Evolutionary conservation across 2,329 filamentous ascomycete genomes (phyloP).

Genomic region (Calonectria fujianensis): DNA sequence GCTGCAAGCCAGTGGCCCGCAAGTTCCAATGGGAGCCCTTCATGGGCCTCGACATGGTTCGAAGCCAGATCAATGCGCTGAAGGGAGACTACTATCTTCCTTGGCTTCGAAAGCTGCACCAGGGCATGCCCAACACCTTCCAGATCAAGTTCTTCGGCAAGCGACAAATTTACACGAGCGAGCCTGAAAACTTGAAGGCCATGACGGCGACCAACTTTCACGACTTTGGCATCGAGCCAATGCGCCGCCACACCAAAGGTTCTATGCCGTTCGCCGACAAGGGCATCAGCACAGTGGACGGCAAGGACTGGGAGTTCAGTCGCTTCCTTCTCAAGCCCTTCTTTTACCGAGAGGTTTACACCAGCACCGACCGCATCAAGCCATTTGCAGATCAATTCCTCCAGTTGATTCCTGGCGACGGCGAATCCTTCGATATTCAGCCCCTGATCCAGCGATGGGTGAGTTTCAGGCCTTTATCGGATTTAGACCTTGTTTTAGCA

Average conservation of each 20-base stretch:
- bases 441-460: slow-evolving; percentile 45
- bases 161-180: slow-evolving; percentile 47
- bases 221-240: slow-evolving; percentile 49
- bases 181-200: slow-evolving; percentile 49
- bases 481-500: not conserved
- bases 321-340: slow-evolving; percentile 48
- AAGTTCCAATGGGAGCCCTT: slow-evolving; percentile 44
- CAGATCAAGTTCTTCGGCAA: slow-evolving; percentile 48
- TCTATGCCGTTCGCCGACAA: slow-evolving; percentile 47
- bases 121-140: slow-evolving; percentile 47
- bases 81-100: slow-evolving; percentile 46
- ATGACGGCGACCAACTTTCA: slow-evolving; percentile 50
- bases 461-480: slow-evolving; percentile 11
- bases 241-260: slow-evolving; percentile 45
- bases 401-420: slow-evolving; percentile 41
- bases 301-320: slow-evolving; percentile 48
- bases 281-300: slow-evolving; percentile 44
- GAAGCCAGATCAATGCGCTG: slow-evolving; percentile 45
- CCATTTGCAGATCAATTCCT: slow-evolving; percentile 44
- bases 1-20: slow-evolving; percentile 37
- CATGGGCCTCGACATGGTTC: slow-evolving; percentile 46
- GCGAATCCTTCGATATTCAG: slow-evolving; percentile 44
- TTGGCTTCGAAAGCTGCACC: slow-evolving; percentile 47
- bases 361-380: slow-evolving; percentile 45
- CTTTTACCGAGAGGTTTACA: slow-evolving; percentile 48